Evolutionary conservation across 495 filamentous ascomycete genomes (phyloP), one percentile per base, ranked within the genome.

Genomic region (Trypethelium eluteriae): DNA sequence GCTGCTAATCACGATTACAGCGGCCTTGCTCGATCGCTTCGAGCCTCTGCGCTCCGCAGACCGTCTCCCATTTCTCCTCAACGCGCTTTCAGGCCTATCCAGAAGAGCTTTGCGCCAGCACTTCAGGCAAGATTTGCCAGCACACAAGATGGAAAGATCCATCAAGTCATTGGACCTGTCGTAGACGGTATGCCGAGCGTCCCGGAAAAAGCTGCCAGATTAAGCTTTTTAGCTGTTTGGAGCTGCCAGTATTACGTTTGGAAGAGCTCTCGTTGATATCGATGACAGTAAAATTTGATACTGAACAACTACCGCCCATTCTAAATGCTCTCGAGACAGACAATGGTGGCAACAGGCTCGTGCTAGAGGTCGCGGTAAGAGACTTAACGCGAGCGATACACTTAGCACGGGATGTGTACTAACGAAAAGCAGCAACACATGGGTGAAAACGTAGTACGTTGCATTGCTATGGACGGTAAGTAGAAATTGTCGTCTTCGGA

Each of bases 401-500:
- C 44, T 66, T 56, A 25, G 25, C 5, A 41, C 25, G 62, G 16
- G 34, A 47, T 38, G 53, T 39, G 38, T 11, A 25, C 62, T 41
- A 11, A 63, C 62, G 25, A 62, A 63, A 64, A 59, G 74, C 76
- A 96, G 92, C 94, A 98, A 96, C 94, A 98, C 86, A 83, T 98
- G 81, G 94, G 94, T 83, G 91, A 98, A 86, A 96, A 90, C 86
- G 92, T 96, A 78, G 95, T 98, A 80, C 89, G 94, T 82, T 93
- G 90, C 78, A 98, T 98, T 95, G 95, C 94, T 81, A 98, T 98
- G 94, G 94, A 98, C 82, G 94, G 94, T 96, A 86, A 80, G 89
- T 14, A 32, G 3, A 4, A 10, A 14, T 2, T 3, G 57, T 25
- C 12, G 57, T 64, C 65, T 64, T 47, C 38, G 16, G 53, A 41